Percentiles rank a stretch among this genome's conserved stretches.
These are phyloP conservation scores for Inga leiocalycina DNA, from an alignment of 306 rosid species.

Conservation along the genomic window DNA sequence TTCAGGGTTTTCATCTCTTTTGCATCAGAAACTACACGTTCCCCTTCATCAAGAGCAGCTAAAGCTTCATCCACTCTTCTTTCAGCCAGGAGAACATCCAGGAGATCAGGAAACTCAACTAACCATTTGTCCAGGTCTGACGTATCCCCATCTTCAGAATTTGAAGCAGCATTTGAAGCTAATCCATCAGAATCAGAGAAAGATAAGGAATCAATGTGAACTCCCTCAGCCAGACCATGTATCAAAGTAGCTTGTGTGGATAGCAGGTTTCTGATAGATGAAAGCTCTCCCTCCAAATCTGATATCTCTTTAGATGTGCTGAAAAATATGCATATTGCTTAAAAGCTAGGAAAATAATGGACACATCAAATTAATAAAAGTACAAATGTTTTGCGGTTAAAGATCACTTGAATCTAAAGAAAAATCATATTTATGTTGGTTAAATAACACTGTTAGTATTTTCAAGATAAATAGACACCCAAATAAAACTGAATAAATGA, in stretches of 20 bases:
- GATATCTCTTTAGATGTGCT: slow-evolving; percentile 99
- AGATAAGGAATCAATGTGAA: slow-evolving; percentile 63
- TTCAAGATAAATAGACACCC: neutral
- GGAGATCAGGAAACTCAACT: slow-evolving; percentile 87
- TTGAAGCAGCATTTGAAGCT: slow-evolving; percentile 41
- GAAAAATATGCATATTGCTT: slow-evolving; percentile 44
- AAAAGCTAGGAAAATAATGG: slow-evolving; percentile 15
- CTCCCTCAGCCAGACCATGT: slow-evolving; percentile 96
- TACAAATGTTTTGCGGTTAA: slow-evolving; percentile 4
- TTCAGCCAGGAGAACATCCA: slow-evolving; percentile 72
- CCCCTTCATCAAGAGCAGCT: slow-evolving; percentile 71
- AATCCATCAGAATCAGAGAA: slow-evolving; percentile 56
- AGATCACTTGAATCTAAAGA: slow-evolving; percentile 11
- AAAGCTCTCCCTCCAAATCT: slow-evolving; percentile 94
- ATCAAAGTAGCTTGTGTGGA: slow-evolving; percentile 95
- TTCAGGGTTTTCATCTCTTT: slow-evolving; percentile 32
- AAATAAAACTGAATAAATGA: neutral
- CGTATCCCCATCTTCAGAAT: slow-evolving; percentile 61
- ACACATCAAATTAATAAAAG: slow-evolving; percentile 29
- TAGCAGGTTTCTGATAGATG: slow-evolving; percentile 90
- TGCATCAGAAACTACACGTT: slow-evolving; percentile 52
- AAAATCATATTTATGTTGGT: slow-evolving; percentile 6
- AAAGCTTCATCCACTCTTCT: slow-evolving; percentile 80
- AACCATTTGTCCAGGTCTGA: slow-evolving; percentile 89
- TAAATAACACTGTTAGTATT: neutral